Base-by-base conservation (phyloP, 306 rosid genomes). In the Acacia confusa region DNA sequence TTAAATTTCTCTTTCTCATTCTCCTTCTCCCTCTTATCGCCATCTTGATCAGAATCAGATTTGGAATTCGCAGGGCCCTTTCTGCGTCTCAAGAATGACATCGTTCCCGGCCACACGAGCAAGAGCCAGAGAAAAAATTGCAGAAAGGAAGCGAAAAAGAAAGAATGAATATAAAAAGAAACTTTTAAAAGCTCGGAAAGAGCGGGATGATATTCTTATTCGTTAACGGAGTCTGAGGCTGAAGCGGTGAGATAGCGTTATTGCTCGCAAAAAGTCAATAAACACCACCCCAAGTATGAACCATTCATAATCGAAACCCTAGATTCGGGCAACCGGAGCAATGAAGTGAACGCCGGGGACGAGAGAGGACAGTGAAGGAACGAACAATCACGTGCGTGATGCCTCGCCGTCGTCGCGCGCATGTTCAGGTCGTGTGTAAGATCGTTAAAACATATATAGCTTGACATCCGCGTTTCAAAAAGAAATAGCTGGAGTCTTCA, bases 1-100 rank as follows among this genome's bases (percentile, higher is more conserved):
- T 53, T 72, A 52, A 40, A 14, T 20, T 22, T 84, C 36, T 61
- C 68, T 77, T 77, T 66, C 66, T 75, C 81, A 4, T 15, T 63
- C 40, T 63, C 40, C n/a, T 28, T 63, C 5, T 44, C 81, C 36
- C 79, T 43, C 32, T 16, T 41, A 7, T 40, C 58, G 2, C 30
- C 70, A 3, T 53, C 64, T 2, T 30, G 55, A 38, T 24, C 79
- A 40, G 84, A 57, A 61, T 76, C 87, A 20, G 76, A 76, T 15
- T 70, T 6, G 63, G 68, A 72, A 74, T 64, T 78, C 27, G 9
- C 78, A 47, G 80, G 13, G 11, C 20, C 89, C 85, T 91, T 92
- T 53, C 97, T 86, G 9, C 87, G 93, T 32, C 92, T 75, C 45
- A 91, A 11, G 75, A 85, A 91, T 87, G 93, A 81, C 97, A 92